These are phyloP conservation scores for Chionographis japonica DNA, from an alignment of 106 monocot genomes.

Conservation along the genomic window DNA sequence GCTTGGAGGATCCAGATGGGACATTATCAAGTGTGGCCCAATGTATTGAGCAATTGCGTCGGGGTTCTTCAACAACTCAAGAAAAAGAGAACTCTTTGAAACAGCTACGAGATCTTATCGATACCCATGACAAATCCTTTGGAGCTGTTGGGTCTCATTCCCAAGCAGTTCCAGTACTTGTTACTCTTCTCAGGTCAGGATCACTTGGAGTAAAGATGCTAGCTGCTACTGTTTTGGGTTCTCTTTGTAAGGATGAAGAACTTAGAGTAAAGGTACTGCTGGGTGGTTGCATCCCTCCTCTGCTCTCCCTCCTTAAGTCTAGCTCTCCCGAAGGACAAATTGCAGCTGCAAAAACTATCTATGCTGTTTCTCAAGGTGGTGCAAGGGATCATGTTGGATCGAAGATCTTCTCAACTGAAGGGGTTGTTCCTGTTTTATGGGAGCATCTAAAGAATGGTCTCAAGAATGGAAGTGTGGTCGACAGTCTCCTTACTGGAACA, in stretches of 20 bases:
- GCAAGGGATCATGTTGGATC: constrained; percentile 92
- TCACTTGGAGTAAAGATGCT: constrained; percentile 69
- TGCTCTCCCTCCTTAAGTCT: constrained; percentile 83
- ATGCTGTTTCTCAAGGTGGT: constrained; percentile 94
- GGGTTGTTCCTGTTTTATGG: constrained; percentile 93
- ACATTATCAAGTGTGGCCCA: constrained; percentile 90
- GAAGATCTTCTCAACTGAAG: constrained; percentile 99
- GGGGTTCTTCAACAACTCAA: constrained; percentile 59
- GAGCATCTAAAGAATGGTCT: constrained; percentile 61
- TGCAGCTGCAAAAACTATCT: constrained; percentile 87
- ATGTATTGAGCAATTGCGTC: constrained; percentile 83
- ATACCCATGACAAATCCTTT: constrained; percentile 81
- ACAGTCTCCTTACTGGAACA: constrained; percentile 78
- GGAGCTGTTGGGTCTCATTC: constrained; percentile 96
- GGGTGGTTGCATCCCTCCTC: constrained; percentile 94
- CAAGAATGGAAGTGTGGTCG: constrained; percentile 61
- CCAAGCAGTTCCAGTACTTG: constrained; percentile 94
- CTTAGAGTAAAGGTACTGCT: constrained; percentile 88
- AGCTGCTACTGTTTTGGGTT: constrained; percentile 73
- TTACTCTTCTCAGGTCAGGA: constrained; percentile 95
- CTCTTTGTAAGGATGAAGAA: constrained; percentile 95
- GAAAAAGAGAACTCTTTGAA: constrained; percentile 86
- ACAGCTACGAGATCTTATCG: constrained; percentile 83
- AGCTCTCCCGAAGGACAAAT: constrained; percentile 74
- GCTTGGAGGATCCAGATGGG: constrained; percentile 90